Evolutionary conservation across 495 filamentous ascomycete genomes (phyloP).

Genomic region (Aspergillus biplanus): DNA sequence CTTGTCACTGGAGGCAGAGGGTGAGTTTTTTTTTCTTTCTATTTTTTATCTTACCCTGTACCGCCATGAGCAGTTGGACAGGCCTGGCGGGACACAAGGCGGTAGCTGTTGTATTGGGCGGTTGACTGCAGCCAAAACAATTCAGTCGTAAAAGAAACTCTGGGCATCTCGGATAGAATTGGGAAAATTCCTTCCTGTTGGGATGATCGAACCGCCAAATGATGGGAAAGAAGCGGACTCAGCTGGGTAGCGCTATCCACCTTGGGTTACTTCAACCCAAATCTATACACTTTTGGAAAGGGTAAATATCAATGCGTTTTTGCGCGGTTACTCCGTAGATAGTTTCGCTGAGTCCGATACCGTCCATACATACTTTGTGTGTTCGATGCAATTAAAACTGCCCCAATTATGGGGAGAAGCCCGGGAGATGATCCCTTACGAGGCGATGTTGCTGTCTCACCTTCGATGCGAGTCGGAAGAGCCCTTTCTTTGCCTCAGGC

Average conservation of each 20-base stretch:
- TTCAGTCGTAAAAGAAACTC: no score
- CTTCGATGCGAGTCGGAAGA: neutral
- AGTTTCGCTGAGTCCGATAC: no score
- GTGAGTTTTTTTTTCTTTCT: neutral
- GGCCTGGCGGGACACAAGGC: neutral
- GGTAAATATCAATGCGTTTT: no score
- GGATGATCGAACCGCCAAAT: no score
- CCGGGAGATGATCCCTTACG: neutral
- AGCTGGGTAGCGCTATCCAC: no score
- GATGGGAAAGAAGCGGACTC: no score
- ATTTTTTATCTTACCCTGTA: neutral
- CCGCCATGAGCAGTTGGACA: no score
- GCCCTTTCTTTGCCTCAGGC: neutral
- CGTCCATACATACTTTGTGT: neutral
- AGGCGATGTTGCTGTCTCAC: neutral
- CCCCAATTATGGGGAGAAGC: neutral
- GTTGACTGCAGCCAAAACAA: neutral
- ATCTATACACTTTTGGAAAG: no score
- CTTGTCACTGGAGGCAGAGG: neutral
- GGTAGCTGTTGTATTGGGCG: neutral
- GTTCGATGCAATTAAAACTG: neutral
- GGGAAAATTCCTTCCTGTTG: no score
- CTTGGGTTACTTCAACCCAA: no score
- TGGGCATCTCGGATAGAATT: neutral
- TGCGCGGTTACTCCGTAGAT: no score